A percentile compares a stretch with the other conserved stretches of the same genome.
These are phyloP conservation scores for Helicostylum pulchrum DNA, from an alignment of 192 early-diverging fungal genomes.

Conservation along the genomic window DNA sequence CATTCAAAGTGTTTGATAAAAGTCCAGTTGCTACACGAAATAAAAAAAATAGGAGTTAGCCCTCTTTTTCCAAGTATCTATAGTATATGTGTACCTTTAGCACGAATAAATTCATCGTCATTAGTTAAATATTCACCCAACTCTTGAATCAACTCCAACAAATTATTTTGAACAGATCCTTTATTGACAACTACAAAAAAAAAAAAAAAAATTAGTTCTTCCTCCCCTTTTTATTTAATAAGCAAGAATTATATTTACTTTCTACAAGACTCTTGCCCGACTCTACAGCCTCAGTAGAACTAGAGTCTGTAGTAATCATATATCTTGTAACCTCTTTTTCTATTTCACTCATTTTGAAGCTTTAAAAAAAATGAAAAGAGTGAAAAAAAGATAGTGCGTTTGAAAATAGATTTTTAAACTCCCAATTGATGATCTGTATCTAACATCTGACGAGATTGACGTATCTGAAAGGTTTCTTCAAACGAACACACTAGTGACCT, in stretches of 20 bases:
- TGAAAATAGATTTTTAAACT: no score
- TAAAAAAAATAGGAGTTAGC: slow-evolving; percentile 6
- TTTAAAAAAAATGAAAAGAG: no score
- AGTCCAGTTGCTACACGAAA: slow-evolving; percentile 53
- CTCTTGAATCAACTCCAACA: slow-evolving; percentile 76
- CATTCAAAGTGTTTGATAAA: slow-evolving; percentile 59
- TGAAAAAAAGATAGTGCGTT: no score
- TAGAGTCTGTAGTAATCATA: slow-evolving; percentile 26
- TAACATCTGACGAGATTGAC: no score
- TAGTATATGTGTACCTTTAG: slow-evolving; percentile 57
- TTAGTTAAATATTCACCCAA: slow-evolving; percentile 75
- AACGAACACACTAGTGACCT: no score
- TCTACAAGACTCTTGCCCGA: slow-evolving; percentile 1
- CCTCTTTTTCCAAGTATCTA: neutral
- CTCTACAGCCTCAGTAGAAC: slow-evolving; percentile 15
- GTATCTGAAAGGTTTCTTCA: no score
- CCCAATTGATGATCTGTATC: no score
- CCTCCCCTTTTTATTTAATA: neutral
- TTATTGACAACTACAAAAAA: slow-evolving; percentile 25
- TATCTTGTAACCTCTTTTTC: slow-evolving; percentile 29
- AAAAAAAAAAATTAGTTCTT: neutral
- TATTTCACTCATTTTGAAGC: slow-evolving; percentile 9
- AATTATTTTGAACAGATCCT: slow-evolving; percentile 50
- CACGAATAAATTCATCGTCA: slow-evolving; percentile 80
- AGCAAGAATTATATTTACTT: neutral